Evolutionary conservation across 805 yeast genomes (phyloP).

Genomic region (Candida manassasensis): DNA sequence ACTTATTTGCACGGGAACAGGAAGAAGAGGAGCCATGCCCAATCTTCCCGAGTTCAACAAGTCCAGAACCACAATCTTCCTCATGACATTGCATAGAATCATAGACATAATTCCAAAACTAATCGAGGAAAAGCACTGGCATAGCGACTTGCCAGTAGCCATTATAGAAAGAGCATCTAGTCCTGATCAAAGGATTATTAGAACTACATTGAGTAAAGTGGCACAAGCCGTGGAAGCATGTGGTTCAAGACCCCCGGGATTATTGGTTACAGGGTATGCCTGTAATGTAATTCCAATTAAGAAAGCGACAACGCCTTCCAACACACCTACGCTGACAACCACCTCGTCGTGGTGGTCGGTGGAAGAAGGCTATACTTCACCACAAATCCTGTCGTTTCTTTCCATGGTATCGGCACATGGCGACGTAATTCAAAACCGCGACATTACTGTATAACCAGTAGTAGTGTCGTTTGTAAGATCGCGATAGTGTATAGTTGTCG

Average conservation of each 20-base stretch:
- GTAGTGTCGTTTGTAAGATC: too few relatives aligned
- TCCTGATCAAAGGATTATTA: slow-evolving; percentile 81
- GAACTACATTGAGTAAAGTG: slow-evolving; percentile 64
- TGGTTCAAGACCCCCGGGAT: slow-evolving; percentile 92
- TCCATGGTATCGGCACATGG: too few relatives aligned
- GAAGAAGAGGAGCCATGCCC: slow-evolving; percentile 80
- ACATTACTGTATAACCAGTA: too few relatives aligned
- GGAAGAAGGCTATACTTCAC: slow-evolving; percentile 36
- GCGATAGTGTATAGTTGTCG: too few relatives aligned
- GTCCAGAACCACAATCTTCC: slow-evolving; percentile 76
- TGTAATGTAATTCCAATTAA: slow-evolving; percentile 47
- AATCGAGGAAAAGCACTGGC: slow-evolving; percentile 54
- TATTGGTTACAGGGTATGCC: slow-evolving; percentile 75
- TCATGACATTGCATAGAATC: slow-evolving; percentile 85
- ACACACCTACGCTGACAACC: neutral
- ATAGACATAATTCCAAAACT: slow-evolving; percentile 49
- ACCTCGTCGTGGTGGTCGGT: slow-evolving; percentile 32
- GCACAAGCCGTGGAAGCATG: slow-evolving; percentile 68
- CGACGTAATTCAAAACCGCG: too few relatives aligned
- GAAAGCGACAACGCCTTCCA: neutral
- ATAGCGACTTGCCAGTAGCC: slow-evolving; percentile 67
- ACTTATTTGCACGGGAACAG: slow-evolving; percentile 90
- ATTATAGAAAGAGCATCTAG: slow-evolving; percentile 90
- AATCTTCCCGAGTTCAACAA: slow-evolving; percentile 66
- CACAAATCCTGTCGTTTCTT: neutral